Percentiles rank a stretch among this genome's conserved stretches.
phyloP scores from a whole-genome alignment of 108 stramenopile genomes.

The Aurantiochytrium sp. region DNA sequence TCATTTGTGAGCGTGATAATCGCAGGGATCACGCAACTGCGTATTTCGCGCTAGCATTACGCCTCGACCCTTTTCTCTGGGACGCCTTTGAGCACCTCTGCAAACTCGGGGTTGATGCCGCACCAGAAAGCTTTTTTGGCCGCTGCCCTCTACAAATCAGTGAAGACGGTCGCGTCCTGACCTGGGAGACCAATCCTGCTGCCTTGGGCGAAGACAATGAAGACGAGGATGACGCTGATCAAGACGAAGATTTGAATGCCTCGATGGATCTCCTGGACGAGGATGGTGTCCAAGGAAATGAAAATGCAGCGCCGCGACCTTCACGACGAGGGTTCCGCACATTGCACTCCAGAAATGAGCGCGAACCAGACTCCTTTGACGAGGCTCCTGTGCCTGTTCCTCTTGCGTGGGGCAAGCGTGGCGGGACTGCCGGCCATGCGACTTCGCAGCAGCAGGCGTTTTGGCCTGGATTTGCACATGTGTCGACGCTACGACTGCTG shows the following conservation, averaged over 20 bases:
- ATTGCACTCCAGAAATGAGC: no score
- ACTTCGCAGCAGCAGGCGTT: neutral
- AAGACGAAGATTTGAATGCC: neutral
- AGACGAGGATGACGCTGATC: neutral
- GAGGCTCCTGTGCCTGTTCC: no score
- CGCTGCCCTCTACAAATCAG: neutral
- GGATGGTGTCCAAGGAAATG: neutral
- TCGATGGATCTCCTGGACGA: neutral
- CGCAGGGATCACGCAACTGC: slow-evolving; percentile 62
- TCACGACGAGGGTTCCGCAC: no score
- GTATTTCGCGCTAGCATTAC: slow-evolving; percentile 65
- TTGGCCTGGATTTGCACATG: neutral
- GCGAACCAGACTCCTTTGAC: no score
- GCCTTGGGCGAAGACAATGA: neutral
- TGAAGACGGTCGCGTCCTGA: neutral
- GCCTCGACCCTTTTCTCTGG: slow-evolving; percentile 78
- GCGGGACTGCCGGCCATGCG: no score
- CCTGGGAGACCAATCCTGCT: neutral
- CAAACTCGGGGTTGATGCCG: slow-evolving; percentile 55
- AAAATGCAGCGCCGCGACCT: no score
- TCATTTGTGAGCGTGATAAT: slow-evolving; percentile 65
- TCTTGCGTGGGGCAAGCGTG: no score
- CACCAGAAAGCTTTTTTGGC: slow-evolving; percentile 9
- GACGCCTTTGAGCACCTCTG: slow-evolving; percentile 66
- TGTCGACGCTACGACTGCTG: neutral